Evolutionary conservation across 1,284 basidiomycete species (phyloP).

Genomic region (Mycena citricolor): DNA sequence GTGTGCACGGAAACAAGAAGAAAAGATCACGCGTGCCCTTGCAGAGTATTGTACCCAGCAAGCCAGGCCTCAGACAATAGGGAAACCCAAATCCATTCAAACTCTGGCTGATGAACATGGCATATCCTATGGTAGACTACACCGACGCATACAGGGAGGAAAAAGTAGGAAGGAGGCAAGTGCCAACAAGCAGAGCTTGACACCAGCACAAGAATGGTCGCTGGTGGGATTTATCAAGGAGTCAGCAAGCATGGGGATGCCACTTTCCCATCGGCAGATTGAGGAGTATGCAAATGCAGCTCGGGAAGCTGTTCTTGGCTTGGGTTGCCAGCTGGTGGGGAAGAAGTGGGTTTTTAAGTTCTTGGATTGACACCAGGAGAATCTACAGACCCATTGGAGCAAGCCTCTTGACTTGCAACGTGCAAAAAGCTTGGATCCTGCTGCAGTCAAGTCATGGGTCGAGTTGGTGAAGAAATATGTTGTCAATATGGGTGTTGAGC

Average conservation of each 20-base stretch:
- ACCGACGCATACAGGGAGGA: slow-evolving; percentile 7
- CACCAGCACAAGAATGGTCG: slow-evolving; percentile 7
- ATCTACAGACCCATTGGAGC: slow-evolving; percentile 11
- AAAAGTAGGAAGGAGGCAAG: no score
- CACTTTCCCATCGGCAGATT: slow-evolving; percentile 4
- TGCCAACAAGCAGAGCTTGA: slow-evolving; percentile 11
- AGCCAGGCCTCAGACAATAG: background rate
- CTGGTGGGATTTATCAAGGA: slow-evolving; percentile 7
- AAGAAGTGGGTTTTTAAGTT: slow-evolving; percentile 10
- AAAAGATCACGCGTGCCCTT: background rate
- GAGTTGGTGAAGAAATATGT: slow-evolving; percentile 20
- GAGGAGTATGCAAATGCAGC: background rate
- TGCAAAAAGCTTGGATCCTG: slow-evolving; percentile 20
- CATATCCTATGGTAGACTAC: slow-evolving; percentile 4
- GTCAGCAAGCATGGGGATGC: slow-evolving; percentile 10
- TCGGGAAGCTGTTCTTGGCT: background rate
- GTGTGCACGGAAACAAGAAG: background rate
- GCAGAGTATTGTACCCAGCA: slow-evolving; percentile 1
- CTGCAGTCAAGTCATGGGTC: slow-evolving; percentile 24
- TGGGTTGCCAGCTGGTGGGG: slow-evolving; percentile 3
- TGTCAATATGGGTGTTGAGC: slow-evolving; percentile 19
- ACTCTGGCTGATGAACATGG: slow-evolving; percentile 3
- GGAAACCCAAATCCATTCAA: slow-evolving; percentile 6
- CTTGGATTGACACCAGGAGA: slow-evolving; percentile 5
- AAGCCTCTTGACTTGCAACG: slow-evolving; percentile 10